Evolutionary conservation across 352 stramenopile species (phyloP).

Genomic region (Phytophthora tubulina): DNA sequence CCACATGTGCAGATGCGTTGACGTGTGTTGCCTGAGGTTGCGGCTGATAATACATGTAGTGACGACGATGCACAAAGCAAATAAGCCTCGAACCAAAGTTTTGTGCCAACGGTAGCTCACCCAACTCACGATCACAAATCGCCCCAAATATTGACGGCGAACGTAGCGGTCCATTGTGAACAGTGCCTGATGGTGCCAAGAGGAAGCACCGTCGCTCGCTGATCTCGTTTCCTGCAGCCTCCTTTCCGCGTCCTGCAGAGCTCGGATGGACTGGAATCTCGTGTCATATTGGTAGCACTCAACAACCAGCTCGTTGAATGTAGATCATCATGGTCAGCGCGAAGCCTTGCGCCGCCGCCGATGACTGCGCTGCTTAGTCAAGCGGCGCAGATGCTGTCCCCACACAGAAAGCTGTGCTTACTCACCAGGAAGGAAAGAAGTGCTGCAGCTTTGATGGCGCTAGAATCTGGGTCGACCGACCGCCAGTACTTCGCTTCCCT

Average conservation of each 20-base stretch:
- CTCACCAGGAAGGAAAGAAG: neutral
- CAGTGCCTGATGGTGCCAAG: neutral
- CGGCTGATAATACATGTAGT: too few relatives aligned
- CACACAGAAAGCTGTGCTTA: neutral
- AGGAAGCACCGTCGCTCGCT: neutral
- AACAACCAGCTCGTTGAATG: neutral
- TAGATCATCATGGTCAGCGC: neutral
- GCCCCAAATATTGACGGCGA: constrained; percentile 3
- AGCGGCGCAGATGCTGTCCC: neutral
- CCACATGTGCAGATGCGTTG: too few relatives aligned
- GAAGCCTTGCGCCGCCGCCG: neutral
- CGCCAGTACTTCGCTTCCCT: neutral
- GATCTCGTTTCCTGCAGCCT: too few relatives aligned
- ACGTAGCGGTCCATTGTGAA: constrained; percentile 4
- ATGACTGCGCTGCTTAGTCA: neutral
- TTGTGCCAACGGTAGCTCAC: too few relatives aligned
- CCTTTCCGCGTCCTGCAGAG: too few relatives aligned
- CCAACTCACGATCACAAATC: neutral
- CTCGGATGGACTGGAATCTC: too few relatives aligned
- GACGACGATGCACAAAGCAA: too few relatives aligned
- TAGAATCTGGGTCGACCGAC: neutral
- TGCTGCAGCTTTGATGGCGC: constrained; percentile 1
- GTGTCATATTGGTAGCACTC: neutral
- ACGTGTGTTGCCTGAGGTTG: too few relatives aligned
- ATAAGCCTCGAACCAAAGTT: too few relatives aligned